Evolutionary conservation across 2,329 filamentous ascomycete genomes (phyloP).

Genomic region (Rutstroemia sydowiana): DNA sequence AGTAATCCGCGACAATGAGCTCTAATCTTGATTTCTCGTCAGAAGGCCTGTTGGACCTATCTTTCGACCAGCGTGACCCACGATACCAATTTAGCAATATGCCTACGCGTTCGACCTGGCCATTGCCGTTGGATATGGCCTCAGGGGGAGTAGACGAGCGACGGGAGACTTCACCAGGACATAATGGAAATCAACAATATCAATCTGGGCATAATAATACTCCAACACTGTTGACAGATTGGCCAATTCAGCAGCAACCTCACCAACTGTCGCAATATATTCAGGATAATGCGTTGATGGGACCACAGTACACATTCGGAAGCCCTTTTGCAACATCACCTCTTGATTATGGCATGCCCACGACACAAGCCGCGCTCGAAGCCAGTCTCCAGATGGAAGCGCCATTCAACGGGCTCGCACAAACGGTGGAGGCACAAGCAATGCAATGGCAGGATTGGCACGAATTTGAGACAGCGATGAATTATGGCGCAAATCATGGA

Average conservation of each 20-base stretch:
- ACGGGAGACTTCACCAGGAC: slow-evolving; percentile 27
- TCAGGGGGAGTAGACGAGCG: slow-evolving; percentile 27
- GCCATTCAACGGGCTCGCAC: slow-evolving; percentile 51
- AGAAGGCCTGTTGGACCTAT: slow-evolving; percentile 55
- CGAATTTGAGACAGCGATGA: slow-evolving; percentile 67
- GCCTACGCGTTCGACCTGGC: slow-evolving; percentile 31
- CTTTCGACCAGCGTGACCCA: slow-evolving; percentile 49
- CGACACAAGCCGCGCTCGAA: slow-evolving; percentile 55
- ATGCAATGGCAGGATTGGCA: slow-evolving; percentile 69
- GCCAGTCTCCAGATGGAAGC: slow-evolving; percentile 53
- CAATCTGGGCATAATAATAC: slow-evolving; percentile 39
- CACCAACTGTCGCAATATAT: slow-evolving; percentile 30
- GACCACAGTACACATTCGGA: slow-evolving; percentile 27
- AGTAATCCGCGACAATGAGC: slow-evolving; percentile 40
- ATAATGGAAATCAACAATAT: slow-evolving; percentile 37
- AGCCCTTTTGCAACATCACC: slow-evolving; percentile 27
- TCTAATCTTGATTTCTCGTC: slow-evolving; percentile 51
- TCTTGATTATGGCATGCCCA: slow-evolving; percentile 36
- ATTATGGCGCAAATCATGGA: slow-evolving; percentile 40
- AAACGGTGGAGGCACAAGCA: slow-evolving; percentile 50
- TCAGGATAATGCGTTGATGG: slow-evolving; percentile 29
- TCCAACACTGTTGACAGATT: slow-evolving; percentile 47
- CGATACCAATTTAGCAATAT: slow-evolving; percentile 44
- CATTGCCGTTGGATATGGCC: slow-evolving; percentile 30
- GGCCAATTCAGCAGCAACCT: slow-evolving; percentile 42